Evolutionary conservation across 1,139 yeast species (phyloP).

Genomic region (Nakaseomyces nivariensis): DNA sequence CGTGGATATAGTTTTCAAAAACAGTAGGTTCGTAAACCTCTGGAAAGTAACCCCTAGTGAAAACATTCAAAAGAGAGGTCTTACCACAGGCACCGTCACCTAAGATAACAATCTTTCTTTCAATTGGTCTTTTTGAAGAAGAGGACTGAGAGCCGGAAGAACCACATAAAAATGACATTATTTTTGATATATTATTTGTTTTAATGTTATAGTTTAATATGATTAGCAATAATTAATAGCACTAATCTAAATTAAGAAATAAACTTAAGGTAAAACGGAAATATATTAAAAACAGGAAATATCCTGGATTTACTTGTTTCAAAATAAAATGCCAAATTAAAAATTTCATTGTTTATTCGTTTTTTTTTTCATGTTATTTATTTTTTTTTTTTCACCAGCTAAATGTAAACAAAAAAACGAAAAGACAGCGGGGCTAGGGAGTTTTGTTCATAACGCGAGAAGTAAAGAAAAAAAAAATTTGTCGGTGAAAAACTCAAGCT

Average conservation of each 20-base stretch:
- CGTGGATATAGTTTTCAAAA: conserved; percentile 95
- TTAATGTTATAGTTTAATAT: not conserved
- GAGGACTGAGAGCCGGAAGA: conserved; percentile 13
- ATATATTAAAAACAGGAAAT: not conserved
- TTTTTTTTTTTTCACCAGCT: not conserved
- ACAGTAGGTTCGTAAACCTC: conserved; percentile 98
- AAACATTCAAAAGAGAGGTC: conserved; percentile 85
- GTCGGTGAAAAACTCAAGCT: too few species aligned
- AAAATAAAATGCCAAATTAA: not conserved
- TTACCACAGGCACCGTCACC: conserved; percentile 98
- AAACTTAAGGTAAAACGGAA: not conserved
- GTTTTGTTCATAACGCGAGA: too few species aligned
- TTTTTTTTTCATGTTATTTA: not conserved
- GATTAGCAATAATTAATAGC: too few species aligned
- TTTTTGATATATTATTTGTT: not conserved
- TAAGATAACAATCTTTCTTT: conserved; percentile 86
- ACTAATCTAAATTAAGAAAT: too few species aligned
- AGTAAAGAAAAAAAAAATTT: too few species aligned
- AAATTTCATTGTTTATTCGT: not conserved
- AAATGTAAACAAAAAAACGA: not conserved
- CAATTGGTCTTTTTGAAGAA: conserved; percentile 36
- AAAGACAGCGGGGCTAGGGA: too few species aligned
- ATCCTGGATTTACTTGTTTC: not conserved
- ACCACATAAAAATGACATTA: conserved; percentile 26
- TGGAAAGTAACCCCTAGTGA: conserved; percentile 95